Percentiles rank a stretch among this genome's conserved stretches.
Evolutionary conservation across 257 asterid species (phyloP).

Genomic region (Solanum tarijense): DNA sequence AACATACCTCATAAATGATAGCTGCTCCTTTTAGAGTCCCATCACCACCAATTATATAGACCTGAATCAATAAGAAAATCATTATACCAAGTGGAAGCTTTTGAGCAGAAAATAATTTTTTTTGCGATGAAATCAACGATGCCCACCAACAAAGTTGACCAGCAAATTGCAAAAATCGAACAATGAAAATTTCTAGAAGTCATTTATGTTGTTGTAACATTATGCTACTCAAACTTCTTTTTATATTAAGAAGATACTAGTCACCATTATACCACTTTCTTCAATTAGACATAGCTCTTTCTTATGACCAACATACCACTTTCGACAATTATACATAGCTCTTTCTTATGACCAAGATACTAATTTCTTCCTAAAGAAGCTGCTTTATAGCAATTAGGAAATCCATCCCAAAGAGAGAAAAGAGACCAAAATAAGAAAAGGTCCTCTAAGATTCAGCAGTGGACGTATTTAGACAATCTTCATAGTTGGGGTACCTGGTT

Average conservation of each 20-base stretch:
- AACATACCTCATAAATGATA: conserved; percentile 66
- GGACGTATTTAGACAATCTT: conserved; percentile 1
- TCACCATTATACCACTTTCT: background rate
- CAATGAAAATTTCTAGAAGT: background rate
- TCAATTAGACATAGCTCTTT: background rate
- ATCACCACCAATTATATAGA: conserved; percentile 95
- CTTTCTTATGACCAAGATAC: background rate
- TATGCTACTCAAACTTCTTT: background rate
- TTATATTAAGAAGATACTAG: background rate
- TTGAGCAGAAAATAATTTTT: background rate
- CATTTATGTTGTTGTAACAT: background rate
- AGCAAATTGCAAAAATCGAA: background rate
- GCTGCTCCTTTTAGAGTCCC: conserved; percentile 94
- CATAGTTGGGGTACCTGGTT: conserved; percentile 56
- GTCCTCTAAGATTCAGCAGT: background rate
- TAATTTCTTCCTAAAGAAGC: background rate
- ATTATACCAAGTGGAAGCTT: conserved; percentile 19
- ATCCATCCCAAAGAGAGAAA: background rate
- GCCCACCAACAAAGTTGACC: background rate
- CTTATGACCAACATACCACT: background rate
- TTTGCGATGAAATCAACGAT: background rate
- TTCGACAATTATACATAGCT: background rate
- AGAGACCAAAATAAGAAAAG: background rate
- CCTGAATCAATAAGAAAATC: conserved; percentile 46
- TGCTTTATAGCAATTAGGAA: background rate